Conservation (phyloP, 257 asterid species). For the Solanum sparsipilum region DNA sequence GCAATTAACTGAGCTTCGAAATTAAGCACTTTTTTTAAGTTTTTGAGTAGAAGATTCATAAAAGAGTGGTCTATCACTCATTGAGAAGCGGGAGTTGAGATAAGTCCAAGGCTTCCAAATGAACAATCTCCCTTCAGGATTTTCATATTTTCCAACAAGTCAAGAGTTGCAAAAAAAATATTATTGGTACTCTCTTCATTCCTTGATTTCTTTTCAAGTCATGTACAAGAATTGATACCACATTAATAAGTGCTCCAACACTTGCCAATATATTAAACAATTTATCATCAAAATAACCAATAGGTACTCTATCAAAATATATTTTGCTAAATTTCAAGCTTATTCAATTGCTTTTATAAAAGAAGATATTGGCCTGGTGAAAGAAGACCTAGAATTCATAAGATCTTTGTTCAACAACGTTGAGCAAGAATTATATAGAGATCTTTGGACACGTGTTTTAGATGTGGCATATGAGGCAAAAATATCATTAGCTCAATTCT, state of each 20-base stretch:
- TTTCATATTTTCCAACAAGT: not conserved
- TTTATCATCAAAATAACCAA: not conserved
- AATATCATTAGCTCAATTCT: not conserved
- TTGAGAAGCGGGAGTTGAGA: not conserved
- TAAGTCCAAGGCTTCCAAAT: not conserved
- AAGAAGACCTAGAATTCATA: not conserved
- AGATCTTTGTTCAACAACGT: not conserved
- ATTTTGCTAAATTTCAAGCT: not conserved
- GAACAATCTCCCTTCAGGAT: not conserved
- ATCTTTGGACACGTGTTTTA: not conserved
- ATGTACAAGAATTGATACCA: not conserved
- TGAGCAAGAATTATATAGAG: not conserved
- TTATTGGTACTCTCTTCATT: not conserved
- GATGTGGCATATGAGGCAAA: not conserved
- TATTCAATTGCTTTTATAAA: not conserved
- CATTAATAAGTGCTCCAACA: not conserved
- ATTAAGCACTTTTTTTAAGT: not conserved
- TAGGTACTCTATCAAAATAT: not conserved
- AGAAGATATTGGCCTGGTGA: not conserved
- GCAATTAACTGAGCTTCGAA: not conserved
- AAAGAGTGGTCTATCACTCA: not conserved
- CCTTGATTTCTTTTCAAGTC: not conserved
- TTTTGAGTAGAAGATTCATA: not conserved
- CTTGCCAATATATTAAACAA: not conserved
- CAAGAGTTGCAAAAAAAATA: not conserved